Evolutionary conservation across 805 yeast genomes (phyloP).

Genomic region (Dipodascus albidus): DNA sequence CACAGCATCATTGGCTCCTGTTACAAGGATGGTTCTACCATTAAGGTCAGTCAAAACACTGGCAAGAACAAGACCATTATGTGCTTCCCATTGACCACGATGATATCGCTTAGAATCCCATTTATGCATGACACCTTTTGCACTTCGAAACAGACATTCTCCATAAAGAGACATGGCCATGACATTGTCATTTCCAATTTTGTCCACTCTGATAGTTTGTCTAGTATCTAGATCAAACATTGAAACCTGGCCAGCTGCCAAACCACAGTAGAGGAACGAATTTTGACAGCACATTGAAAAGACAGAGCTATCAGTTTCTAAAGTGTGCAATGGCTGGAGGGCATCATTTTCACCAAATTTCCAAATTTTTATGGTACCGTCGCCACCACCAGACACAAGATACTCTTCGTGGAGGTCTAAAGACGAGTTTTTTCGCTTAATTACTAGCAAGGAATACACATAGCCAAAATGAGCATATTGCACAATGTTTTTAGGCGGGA

Average conservation of each 20-base stretch:
- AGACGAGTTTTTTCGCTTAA: slow-evolving; percentile 11
- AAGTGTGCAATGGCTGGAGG: slow-evolving; percentile 20
- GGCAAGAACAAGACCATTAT: slow-evolving; percentile 46
- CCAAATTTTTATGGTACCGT: slow-evolving; percentile 83
- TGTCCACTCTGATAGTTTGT: slow-evolving; percentile 39
- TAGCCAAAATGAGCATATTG: slow-evolving; percentile 89
- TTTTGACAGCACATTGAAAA: slow-evolving; percentile 52
- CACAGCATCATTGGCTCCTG: slow-evolving; percentile 62
- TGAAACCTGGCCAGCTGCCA: slow-evolving; percentile 60
- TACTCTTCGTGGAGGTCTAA: slow-evolving; percentile 22
- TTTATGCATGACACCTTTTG: slow-evolving; percentile 38
- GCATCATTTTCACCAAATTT: slow-evolving; percentile 25
- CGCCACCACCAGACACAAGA: slow-evolving; percentile 76
- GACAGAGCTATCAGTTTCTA: slow-evolving; percentile 60
- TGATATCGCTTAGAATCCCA: slow-evolving; percentile 39
- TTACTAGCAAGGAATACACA: slow-evolving; percentile 53
- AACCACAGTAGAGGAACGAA: slow-evolving; percentile 73
- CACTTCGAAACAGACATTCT: slow-evolving; percentile 53
- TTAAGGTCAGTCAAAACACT: slow-evolving; percentile 36
- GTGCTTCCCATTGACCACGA: slow-evolving; percentile 38
- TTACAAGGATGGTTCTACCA: slow-evolving; percentile 37
- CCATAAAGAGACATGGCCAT: slow-evolving; percentile 46
- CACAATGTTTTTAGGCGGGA: slow-evolving; percentile 53
- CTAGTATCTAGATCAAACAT: slow-evolving; percentile 81
- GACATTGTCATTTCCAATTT: slow-evolving; percentile 36